phyloP scores from a whole-genome alignment of 169 alveolate genomes.

The Neospora caninum region DNA sequence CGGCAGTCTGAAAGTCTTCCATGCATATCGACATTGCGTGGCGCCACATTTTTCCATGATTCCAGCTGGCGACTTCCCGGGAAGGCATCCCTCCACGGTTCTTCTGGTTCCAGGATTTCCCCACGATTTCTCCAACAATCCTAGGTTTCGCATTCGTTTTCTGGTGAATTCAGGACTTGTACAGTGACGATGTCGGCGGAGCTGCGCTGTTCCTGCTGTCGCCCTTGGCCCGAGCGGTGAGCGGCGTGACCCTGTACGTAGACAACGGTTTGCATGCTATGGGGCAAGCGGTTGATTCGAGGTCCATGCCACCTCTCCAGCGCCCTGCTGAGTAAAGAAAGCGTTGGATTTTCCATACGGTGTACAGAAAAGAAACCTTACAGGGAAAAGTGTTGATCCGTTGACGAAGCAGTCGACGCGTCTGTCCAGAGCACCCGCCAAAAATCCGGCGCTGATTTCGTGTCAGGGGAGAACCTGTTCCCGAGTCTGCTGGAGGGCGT shows the following conservation, averaged over 20 bases:
- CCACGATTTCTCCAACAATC: too few species aligned
- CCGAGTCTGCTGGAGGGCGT: neutral
- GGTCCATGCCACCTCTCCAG: constrained; percentile 34
- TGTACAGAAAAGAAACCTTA: neutral
- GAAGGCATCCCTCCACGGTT: too few species aligned
- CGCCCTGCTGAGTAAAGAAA: neutral
- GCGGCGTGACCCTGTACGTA: constrained; percentile 79
- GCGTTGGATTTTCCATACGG: neutral
- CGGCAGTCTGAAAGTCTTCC: too few species aligned
- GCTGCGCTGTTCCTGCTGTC: constrained; percentile 79
- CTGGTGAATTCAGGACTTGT: constrained; percentile 61
- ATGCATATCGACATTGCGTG: too few species aligned
- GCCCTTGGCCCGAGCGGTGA: constrained; percentile 73
- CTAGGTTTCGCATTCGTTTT: neutral
- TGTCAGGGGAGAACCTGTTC: neutral
- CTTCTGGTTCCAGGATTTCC: too few species aligned
- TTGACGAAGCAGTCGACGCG: neutral
- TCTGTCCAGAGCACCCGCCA: neutral
- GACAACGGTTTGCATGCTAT: constrained; percentile 80
- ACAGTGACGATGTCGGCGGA: constrained; percentile 74
- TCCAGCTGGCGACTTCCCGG: too few species aligned
- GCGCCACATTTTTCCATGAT: too few species aligned
- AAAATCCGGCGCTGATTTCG: neutral
- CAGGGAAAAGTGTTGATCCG: neutral
- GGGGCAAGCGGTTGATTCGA: constrained; percentile 73